Base-by-base conservation (phyloP, 768 basidiomycete species). In the Cyathus striatus region DNA sequence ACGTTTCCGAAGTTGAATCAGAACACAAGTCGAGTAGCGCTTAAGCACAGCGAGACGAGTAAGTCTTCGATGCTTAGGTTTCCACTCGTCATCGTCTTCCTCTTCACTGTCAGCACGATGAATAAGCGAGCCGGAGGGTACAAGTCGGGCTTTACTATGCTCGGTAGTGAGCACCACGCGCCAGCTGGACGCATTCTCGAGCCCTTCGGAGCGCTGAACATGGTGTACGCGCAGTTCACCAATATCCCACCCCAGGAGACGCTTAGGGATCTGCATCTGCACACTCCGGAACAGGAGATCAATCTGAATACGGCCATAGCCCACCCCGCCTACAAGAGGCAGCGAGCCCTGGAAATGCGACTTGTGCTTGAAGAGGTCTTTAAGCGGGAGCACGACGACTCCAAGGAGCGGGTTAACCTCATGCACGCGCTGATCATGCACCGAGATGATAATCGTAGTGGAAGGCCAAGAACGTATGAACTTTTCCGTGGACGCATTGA, bases 341-440 rank as follows among this genome's bases (percentile, higher is more conserved):
- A 79, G 80, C 1, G 76, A 65, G 35, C 78, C 72, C 1, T 76
- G 75, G 27, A 83, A 70, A 42, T 78, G 68, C 0, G 79, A 83
- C 4, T 66, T 61, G 34, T 74, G 58, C 6, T 61, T 58, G 54
- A 85, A 69, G 10, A 82, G 52, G 3, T 75, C 65, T 21, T 47
- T 48, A 10, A 73, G 57, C 0, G 70, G 68, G 4, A 89, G 67
- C 41, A 78, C 72, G 50, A 87, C 75, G 25, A 88, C 75, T 22
- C 88, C 87, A 22, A 89, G 70, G 40, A 89, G 72, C 1, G 83
- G 81, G 53, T 88, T 76, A 35, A 64, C 59, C 60, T 83, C 81
- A 40, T 81, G 74, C 23, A 75, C 52, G 25, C 75, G 67, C 2
- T 68, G 64, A 50, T 86, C 85, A 23, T 79, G 75, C 13, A 87